Evolutionary conservation across 495 filamentous ascomycete species (phyloP).

Genomic region (Echria macrotheca): DNA sequence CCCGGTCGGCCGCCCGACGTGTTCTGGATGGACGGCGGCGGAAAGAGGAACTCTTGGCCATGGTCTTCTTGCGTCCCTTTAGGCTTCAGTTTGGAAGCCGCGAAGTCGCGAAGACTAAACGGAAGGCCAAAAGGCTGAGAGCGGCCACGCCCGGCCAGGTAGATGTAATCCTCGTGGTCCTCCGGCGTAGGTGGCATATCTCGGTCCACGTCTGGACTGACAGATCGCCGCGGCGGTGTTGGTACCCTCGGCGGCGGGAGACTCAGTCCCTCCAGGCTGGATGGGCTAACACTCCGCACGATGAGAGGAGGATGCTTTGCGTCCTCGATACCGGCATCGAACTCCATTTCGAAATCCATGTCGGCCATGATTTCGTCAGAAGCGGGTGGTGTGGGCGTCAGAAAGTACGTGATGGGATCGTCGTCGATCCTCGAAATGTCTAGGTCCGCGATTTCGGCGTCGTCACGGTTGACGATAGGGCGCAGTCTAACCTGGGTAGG

Average conservation of each 20-base stretch:
- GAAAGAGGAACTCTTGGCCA: constrained; percentile 25
- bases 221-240: constrained; percentile 31
- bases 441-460: constrained; percentile 33
- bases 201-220: constrained; percentile 27
- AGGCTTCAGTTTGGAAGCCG: constrained; percentile 11
- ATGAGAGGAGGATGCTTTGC: constrained; percentile 34
- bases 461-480: constrained; percentile 32
- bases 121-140: constrained; percentile 19
- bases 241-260: constrained; percentile 33
- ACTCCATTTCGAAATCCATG: constrained; percentile 45
- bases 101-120: constrained; percentile 20
- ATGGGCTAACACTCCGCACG: constrained; percentile 43
- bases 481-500: constrained; percentile 30
- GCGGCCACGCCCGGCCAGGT: constrained; percentile 21
- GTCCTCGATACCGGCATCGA: constrained; percentile 49
- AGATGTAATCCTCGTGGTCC: constrained; percentile 37
- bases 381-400: constrained; percentile 36
- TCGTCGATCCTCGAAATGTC: constrained; percentile 35
- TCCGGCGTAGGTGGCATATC: constrained; percentile 23
- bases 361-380: constrained; percentile 32
- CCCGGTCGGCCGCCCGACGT: neutral
- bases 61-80: neutral
- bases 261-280: constrained; percentile 40
- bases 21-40: constrained; percentile 16
- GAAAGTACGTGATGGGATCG: constrained; percentile 45